Conservation (phyloP, 352 stramenopile species). For the Globisporangium camurandrum region DNA sequence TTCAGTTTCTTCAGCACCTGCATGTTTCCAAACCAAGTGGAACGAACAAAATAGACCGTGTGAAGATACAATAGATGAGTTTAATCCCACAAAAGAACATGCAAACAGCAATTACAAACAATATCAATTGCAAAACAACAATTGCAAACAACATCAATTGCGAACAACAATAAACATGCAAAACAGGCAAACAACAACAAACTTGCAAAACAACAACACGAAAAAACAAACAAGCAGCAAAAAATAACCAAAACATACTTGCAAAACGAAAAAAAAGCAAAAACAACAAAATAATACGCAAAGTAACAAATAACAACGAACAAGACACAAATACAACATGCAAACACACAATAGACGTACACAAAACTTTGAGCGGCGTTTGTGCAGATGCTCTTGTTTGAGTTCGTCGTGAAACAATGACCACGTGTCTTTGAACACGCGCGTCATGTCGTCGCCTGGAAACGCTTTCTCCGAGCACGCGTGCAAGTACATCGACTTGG, state of each 20-base stretch:
- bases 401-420: conserved; percentile 64
- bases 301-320: not conserved
- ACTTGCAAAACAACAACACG: not conserved
- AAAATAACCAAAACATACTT: not conserved
- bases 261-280: not conserved
- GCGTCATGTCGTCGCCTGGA: conserved; percentile 55
- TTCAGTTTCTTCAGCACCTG: conserved; percentile 82
- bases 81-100: too few relatives aligned
- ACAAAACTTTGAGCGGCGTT: conserved; percentile 75
- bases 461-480: conserved; percentile 71
- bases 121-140: too few relatives aligned
- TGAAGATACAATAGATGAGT: too few relatives aligned
- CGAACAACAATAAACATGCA: not conserved
- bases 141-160: too few relatives aligned
- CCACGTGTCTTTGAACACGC: conserved; percentile 78
- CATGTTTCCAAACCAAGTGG: not conserved
- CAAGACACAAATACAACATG: not conserved
- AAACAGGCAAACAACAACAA: not conserved
- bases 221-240: not conserved
- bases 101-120: too few relatives aligned
- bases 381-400: conserved; percentile 64
- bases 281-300: too few relatives aligned
- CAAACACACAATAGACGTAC: conserved; percentile 28
- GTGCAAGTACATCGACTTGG: conserved; percentile 84
- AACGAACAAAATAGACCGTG: too few relatives aligned